Evolutionary conservation across 2,329 filamentous ascomycete species (phyloP).

Genomic region (Fusarium illudens): DNA sequence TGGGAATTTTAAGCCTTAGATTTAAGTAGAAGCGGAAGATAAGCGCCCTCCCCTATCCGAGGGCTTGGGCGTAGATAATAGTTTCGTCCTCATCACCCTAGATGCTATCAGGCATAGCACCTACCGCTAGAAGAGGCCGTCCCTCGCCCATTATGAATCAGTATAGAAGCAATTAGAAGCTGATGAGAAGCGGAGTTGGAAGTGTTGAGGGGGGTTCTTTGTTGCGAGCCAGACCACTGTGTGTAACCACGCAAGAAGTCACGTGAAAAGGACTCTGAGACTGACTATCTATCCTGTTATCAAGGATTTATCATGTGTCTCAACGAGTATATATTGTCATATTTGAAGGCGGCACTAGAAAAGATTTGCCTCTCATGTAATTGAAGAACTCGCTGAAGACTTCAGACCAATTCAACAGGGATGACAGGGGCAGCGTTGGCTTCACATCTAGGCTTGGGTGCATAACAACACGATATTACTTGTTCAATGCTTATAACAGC

Average conservation of each 20-base stretch:
- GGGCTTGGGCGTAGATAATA: neutral
- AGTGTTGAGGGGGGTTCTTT: neutral
- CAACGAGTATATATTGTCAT: neutral
- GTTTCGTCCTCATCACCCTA: neutral
- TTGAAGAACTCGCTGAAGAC: neutral
- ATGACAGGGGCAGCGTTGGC: neutral
- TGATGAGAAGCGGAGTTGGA: neutral
- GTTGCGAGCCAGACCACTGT: neutral
- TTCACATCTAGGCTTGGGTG: neutral
- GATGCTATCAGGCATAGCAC: neutral
- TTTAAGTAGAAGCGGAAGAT: neutral
- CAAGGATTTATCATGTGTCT: neutral
- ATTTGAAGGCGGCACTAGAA: neutral
- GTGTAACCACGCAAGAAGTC: neutral
- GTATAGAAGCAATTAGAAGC: neutral
- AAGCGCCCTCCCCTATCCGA: neutral
- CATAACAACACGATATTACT: neutral
- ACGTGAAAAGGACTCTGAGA: neutral
- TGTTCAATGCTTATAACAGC: neutral
- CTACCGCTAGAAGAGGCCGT: accelerated
- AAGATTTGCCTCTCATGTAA: neutral
- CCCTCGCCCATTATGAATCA: neutral
- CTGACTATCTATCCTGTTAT: no score
- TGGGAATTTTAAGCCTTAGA: no score
- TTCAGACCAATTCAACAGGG: neutral